phyloP scores from a whole-genome alignment of 2,329 filamentous ascomycete genomes.

The Diaporthe sp. region DNA sequence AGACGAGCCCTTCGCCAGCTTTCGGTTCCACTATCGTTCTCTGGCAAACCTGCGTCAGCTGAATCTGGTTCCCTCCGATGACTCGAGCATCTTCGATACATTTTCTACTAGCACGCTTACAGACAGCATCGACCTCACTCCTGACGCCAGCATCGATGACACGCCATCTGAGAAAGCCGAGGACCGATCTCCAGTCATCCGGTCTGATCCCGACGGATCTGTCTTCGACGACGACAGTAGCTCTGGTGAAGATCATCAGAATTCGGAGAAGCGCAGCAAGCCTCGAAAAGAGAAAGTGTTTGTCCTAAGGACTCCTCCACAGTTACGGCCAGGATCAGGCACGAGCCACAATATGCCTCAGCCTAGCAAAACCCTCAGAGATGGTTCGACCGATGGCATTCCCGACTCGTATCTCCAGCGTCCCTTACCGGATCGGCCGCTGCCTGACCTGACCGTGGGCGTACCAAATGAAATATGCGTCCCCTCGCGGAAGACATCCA shows the following conservation, averaged over 20 bases:
- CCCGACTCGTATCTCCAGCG: constrained; percentile 43
- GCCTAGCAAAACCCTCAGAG: constrained; percentile 49
- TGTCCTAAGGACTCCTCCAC: constrained; percentile 29
- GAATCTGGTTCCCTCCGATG: constrained; percentile 57
- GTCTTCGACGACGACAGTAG: constrained; percentile 30
- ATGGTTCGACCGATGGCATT: constrained; percentile 40
- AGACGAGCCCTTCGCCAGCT: constrained; percentile 65
- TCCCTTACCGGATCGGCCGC: constrained; percentile 48
- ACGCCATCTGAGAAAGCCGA: not conserved
- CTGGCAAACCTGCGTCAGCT: constrained; percentile 61
- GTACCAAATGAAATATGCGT: constrained; percentile 27
- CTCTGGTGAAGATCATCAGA: not conserved
- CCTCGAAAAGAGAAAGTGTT: constrained; percentile 29
- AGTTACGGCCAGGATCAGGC: constrained; percentile 33
- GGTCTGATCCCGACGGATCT: constrained; percentile 10
- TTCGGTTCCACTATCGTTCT: constrained; percentile 69
- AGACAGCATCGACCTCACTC: not conserved
- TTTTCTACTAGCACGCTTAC: constrained; percentile 16
- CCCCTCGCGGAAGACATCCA: constrained; percentile 39
- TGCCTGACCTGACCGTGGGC: constrained; percentile 26
- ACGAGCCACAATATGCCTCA: constrained; percentile 44
- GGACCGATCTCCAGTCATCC: not conserved
- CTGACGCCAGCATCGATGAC: not conserved
- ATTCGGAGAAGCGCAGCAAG: not conserved
- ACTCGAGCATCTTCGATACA: constrained; percentile 21